These are phyloP conservation scores for Yamagishiella unicocca DNA, from an alignment of 139 green algal genomes.

Conservation along the genomic window DNA sequence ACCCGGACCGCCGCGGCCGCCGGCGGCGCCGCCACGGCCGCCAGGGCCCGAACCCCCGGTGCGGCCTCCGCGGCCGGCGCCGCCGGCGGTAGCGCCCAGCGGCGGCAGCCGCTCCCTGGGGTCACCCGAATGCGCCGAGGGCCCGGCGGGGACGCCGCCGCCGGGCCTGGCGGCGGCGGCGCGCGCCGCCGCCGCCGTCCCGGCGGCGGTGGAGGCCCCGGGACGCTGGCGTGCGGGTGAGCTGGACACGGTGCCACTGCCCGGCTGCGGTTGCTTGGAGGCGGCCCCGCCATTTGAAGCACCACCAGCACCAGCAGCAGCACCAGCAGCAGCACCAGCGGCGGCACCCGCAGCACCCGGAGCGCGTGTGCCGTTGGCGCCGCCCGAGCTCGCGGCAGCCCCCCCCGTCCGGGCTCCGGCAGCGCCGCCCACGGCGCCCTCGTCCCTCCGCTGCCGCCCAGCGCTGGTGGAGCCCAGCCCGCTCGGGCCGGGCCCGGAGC, in stretches of 20 bases:
- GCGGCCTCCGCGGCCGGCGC: not conserved
- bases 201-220: not conserved
- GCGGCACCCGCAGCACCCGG: not conserved
- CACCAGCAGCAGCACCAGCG: not conserved
- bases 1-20: not conserved
- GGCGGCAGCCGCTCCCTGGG: conserved; percentile 2
- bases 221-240: not conserved
- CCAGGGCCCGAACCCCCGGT: not conserved
- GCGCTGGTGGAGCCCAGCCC: not conserved
- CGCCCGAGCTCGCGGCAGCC: not conserved
- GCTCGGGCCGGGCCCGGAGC: not conserved
- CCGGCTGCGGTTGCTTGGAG: not conserved
- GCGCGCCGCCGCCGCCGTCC: not conserved
- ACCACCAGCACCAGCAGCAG: not conserved
- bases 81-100: not conserved
- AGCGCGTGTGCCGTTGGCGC: not conserved
- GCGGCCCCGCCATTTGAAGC: too few relatives aligned
- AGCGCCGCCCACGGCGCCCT: not conserved
- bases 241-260: not conserved
- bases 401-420: not conserved
- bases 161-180: too few relatives aligned
- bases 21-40: not conserved
- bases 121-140: not conserved
- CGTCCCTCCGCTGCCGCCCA: not conserved
- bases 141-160: not conserved